These are phyloP conservation scores for Penicillium sp. DNA, from an alignment of 2,329 filamentous ascomycete species.

Conservation along the genomic window DNA sequence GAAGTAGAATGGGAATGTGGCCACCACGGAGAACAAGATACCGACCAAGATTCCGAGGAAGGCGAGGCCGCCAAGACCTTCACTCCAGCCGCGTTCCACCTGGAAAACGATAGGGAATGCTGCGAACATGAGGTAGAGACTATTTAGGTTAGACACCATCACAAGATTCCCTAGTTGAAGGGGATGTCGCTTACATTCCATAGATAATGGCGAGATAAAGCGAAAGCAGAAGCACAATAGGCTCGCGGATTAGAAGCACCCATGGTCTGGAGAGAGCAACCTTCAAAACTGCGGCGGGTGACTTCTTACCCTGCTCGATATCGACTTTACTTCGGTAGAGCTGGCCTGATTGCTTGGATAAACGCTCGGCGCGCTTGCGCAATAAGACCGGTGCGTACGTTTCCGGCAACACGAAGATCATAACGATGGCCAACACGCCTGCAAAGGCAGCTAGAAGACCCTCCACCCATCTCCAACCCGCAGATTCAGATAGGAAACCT, in stretches of 20 bases:
- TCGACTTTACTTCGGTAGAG: conserved; percentile 15
- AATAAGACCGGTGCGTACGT: conserved; percentile 62
- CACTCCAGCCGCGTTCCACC: conserved; percentile 58
- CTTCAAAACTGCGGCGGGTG: conserved; percentile 52
- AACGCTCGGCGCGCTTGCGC: conserved; percentile 51
- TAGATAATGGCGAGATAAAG: conserved; percentile 60
- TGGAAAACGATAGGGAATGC: conserved; percentile 69
- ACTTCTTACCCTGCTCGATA: conserved; percentile 39
- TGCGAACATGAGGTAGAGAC: conserved; percentile 59
- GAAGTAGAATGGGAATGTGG: conserved; percentile 58
- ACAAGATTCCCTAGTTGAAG: background rate
- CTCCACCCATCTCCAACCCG: conserved; percentile 67
- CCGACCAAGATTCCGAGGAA: conserved; percentile 71
- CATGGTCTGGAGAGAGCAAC: conserved; percentile 64
- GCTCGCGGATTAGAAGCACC: conserved; percentile 69
- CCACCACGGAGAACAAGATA: conserved; percentile 61
- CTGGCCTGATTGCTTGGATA: conserved; percentile 55
- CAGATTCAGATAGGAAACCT: conserved; percentile 61
- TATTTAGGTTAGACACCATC: background rate
- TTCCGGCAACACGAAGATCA: conserved; percentile 49
- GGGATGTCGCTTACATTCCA: conserved; percentile 28
- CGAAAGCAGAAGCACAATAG: conserved; percentile 65
- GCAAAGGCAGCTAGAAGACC: conserved; percentile 63
- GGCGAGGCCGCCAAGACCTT: conserved; percentile 62
- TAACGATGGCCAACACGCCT: conserved; percentile 57